Base-by-base conservation (phyloP, 441 rosid genomes). In the Jatropha multifida region DNA sequence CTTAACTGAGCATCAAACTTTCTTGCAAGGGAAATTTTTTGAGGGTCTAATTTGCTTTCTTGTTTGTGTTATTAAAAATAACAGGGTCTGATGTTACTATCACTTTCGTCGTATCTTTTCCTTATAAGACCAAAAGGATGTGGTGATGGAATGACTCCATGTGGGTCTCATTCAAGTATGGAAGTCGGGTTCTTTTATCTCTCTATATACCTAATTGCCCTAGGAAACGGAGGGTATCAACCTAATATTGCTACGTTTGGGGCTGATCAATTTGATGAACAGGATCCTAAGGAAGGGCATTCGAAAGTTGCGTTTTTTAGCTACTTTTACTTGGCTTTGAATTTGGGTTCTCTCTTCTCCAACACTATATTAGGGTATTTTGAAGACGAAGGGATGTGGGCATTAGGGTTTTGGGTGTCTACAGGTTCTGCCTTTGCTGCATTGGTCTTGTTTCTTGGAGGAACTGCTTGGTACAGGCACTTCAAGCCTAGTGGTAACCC, bases 201-300 rank as follows among this genome's bases (percentile, higher is more conserved):
- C 67, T 92, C 99, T 0, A 94, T 88, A 68, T 94, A 94, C 83
- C 88, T 96, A 10, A 74, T 92, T 61, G 99, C 99, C 0, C 84
- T 96, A 23, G 99, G 99, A 65, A 87, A 92, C 66, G 99, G 99
- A 4, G 98, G 98, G 23, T 91, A 94, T 81, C 98, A 96, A 58
- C 99, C 99, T 20, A 92, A 81, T 71, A 92, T 94, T 20, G 98
- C 97, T 61, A 94, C 99, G 6, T 86, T 96, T 18, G 99, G 99
- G 42, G 97, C 99, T 4, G 99, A 96, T 74, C 99, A 96, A 69
- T 96, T 92, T 76, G 98, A 96, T 48, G 98, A 92, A 80, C 93
- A 91, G 44, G 91, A 96, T 79, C 88, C 91, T 11, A 86, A 81
- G 72, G 98, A 92, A 88, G 89, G 88, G 0, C 88, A 81, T 79